Conservation (phyloP, 2,329 filamentous ascomycete species). For the Pseudocercospora cruenta region DNA sequence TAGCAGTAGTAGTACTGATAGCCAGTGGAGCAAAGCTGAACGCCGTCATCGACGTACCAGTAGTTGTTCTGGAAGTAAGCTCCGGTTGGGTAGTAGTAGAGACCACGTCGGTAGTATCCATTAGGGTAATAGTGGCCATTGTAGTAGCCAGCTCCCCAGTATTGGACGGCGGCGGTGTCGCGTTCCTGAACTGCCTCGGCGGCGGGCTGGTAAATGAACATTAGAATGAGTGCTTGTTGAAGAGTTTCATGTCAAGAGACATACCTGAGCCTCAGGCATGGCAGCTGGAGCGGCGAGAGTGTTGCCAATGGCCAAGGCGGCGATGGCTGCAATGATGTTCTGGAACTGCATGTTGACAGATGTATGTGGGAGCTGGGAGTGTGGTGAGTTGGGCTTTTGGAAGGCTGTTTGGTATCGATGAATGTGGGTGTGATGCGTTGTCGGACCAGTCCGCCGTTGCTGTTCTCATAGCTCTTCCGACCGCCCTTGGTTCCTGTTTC, state of each 20-base stretch:
- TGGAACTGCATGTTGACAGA: slow-evolving; percentile 15
- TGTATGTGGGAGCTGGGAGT: neutral
- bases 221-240: neutral
- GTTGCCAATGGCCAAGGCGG: slow-evolving; percentile 12
- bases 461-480: neutral
- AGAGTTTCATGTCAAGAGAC: neutral
- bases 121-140: neutral
- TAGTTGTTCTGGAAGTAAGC: neutral
- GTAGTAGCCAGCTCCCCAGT: neutral
- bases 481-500: neutral
- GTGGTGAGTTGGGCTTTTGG: neutral
- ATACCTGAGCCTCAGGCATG: neutral
- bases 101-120: neutral
- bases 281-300: slow-evolving; percentile 10
- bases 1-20: neutral
- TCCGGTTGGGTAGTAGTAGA: neutral
- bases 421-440: neutral
- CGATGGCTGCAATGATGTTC: slow-evolving; percentile 12
- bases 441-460: neutral
- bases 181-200: neutral
- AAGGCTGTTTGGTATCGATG: neutral
- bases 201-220: neutral
- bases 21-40: neutral
- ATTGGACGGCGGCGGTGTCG: neutral
- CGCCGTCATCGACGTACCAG: neutral